Evolutionary conservation across 768 basidiomycete genomes (phyloP).

Genomic region (Mycena belliarum): DNA sequence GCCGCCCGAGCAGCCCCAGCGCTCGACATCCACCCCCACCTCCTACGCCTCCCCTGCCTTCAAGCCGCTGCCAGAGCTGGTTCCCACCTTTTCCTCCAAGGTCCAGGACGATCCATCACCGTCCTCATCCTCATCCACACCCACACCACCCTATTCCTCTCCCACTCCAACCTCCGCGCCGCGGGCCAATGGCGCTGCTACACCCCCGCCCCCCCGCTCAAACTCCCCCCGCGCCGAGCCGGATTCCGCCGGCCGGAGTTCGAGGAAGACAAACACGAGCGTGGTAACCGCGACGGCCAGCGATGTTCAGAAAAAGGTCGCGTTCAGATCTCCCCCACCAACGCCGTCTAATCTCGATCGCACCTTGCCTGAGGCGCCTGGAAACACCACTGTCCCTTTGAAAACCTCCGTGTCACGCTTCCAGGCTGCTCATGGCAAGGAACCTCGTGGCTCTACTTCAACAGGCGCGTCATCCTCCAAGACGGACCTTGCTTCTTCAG

Average conservation of each 20-base stretch:
- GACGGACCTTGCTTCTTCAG: constrained; percentile 51
- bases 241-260: constrained; percentile 33
- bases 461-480: constrained; percentile 65
- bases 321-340: constrained; percentile 81
- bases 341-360: constrained; percentile 61
- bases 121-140: constrained; percentile 32
- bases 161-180: constrained; percentile 35
- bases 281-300: constrained; percentile 29
- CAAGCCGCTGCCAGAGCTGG: constrained; percentile 76
- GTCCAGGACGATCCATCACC: constrained; percentile 31
- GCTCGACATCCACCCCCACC: constrained; percentile 43
- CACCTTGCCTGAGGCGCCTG: constrained; percentile 49
- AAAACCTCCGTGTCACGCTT: constrained; percentile 80
- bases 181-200: constrained; percentile 18
- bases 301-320: constrained; percentile 82
- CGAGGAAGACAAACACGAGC: constrained; percentile 39
- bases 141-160: constrained; percentile 34
- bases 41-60: constrained; percentile 44
- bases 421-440: constrained; percentile 71
- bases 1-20: constrained; percentile 53
- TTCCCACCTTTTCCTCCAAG: constrained; percentile 34
- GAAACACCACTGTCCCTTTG: constrained; percentile 33
- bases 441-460: constrained; percentile 67
- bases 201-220: constrained; percentile 21
- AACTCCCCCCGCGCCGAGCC: constrained; percentile 26